Base-by-base conservation (phyloP, 164 flowering plant species). In the Berberis vulgaris region DNA sequence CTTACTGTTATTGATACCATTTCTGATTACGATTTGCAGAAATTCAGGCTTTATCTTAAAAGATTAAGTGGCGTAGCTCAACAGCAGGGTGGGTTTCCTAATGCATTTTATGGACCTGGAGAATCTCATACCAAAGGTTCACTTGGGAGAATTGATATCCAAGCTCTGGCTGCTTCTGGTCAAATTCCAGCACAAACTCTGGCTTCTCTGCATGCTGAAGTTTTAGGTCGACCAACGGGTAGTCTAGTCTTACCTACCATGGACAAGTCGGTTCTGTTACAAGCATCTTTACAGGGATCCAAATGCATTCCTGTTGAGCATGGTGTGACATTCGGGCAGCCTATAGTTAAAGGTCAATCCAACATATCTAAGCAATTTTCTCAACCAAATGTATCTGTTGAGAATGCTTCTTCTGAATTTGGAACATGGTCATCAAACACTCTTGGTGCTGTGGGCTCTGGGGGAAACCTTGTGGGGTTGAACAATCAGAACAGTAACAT, bases 41-140 rank as follows among this genome's bases (percentile, higher is more conserved):
- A 90, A 69, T 90, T 87, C 57, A 81, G 97, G 71, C 77, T 86
- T 56, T 90, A 86, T 72, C 69, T 90, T 58, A 90, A 87, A 74
- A 86, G 89, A 72, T 58, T 86, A 74, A 86, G 82, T 75, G 91
- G 86, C 53, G 83, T 82, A 64, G 81, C 84, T 61, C 89, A 82
- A 64, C 89, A 77, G 26, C 85, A 81, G 64, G 74, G 78, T 69
- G 84, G 82, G 39, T 73, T 81, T 64, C 65, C 83, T 43, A 78
- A 54, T 78, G 46, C 81, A 3, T 81, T 79, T 63, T 77, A 84
- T 76, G 84, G 84, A 41, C 64, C 84, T 49, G 67, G 74, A 38
- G 92, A 86, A 38, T 60, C 79, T 50, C 79, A 77, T 74, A 54
- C 64, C 1, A 83, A 83, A 63, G 79, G 80, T 66, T 68, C 96